Conservation (phyloP, 306 rosid species). For the Gastrolobium bilobum region DNA sequence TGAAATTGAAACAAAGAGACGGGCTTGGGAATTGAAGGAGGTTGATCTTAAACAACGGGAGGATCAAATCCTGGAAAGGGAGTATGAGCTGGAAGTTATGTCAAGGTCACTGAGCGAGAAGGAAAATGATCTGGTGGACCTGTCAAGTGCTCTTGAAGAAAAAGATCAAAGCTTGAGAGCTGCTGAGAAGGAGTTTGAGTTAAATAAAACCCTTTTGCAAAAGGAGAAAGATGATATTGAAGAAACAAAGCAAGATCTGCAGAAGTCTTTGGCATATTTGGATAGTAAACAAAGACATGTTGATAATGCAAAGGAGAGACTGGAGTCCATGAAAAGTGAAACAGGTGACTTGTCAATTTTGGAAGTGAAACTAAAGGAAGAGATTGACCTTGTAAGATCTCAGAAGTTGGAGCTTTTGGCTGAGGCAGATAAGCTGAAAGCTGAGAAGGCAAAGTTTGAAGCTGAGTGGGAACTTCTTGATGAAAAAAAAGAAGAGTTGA, state of each 20-base stretch:
- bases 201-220: slow-evolving; percentile 65
- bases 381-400: slow-evolving; percentile 84
- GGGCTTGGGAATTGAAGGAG: slow-evolving; percentile 98
- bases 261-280: slow-evolving; percentile 65
- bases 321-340: slow-evolving; percentile 81
- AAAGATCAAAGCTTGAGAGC: slow-evolving; percentile 64
- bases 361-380: slow-evolving; percentile 91
- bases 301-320: slow-evolving; percentile 68
- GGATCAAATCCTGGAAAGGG: slow-evolving; percentile 75
- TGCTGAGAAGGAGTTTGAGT: slow-evolving; percentile 72
- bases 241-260: slow-evolving; percentile 72
- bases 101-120: slow-evolving; percentile 67
- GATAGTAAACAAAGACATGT: slow-evolving; percentile 70
- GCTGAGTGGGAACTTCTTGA: slow-evolving; percentile 96
- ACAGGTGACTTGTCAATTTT: slow-evolving; percentile 79
- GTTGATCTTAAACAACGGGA: slow-evolving; percentile 87
- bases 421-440: slow-evolving; percentile 78
- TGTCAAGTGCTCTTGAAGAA: slow-evolving; percentile 66
- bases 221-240: slow-evolving; percentile 74
- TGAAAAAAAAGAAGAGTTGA: slow-evolving; percentile 83
- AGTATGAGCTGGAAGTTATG: slow-evolving; percentile 78
- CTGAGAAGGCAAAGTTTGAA: slow-evolving; percentile 94
- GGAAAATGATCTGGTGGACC: slow-evolving; percentile 80
- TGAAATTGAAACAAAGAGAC: slow-evolving; percentile 83
- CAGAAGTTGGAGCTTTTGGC: slow-evolving; percentile 78